Evolutionary conservation across 2,329 filamentous ascomycete genomes (phyloP).

Genomic region (Alternaria hordeiaustralica): DNA sequence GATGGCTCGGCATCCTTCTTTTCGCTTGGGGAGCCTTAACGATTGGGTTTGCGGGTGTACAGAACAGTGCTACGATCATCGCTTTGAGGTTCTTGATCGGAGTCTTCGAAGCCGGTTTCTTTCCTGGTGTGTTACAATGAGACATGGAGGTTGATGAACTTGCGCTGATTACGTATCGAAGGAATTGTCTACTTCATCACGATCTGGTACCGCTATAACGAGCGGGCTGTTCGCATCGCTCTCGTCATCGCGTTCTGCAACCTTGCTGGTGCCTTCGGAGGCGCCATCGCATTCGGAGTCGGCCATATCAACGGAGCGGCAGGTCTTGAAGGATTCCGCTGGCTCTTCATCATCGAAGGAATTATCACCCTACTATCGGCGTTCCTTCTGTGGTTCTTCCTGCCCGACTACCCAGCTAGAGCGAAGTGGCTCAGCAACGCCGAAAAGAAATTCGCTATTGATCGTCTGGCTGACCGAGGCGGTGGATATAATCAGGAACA

Average conservation of each 20-base stretch:
- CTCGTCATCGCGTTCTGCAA: constrained; percentile 42
- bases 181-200: constrained; percentile 59
- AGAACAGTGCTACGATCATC: constrained; percentile 50
- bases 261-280: constrained; percentile 61
- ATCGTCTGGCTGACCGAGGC: neutral
- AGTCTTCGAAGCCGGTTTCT: constrained; percentile 18
- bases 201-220: constrained; percentile 62
- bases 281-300: constrained; percentile 60
- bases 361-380: constrained; percentile 14
- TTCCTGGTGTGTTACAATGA: constrained; percentile 7
- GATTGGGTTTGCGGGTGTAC: constrained; percentile 52
- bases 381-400: constrained; percentile 51
- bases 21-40: constrained; percentile 51
- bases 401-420: constrained; percentile 58
- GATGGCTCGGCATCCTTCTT: constrained; percentile 49
- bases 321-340: constrained; percentile 41
- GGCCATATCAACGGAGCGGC: constrained; percentile 48
- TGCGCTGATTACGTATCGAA: neutral
- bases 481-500: constrained; percentile 4
- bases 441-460: constrained; percentile 6
- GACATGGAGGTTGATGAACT: no score
- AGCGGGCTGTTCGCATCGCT: constrained; percentile 64
- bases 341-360: constrained; percentile 22
- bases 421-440: constrained; percentile 49
- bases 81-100: constrained; percentile 49